Percentiles rank a stretch among this genome's conserved stretches.
These are phyloP conservation scores for Periconia sp. DNA, from an alignment of 2,329 filamentous ascomycete species.

Conservation along the genomic window DNA sequence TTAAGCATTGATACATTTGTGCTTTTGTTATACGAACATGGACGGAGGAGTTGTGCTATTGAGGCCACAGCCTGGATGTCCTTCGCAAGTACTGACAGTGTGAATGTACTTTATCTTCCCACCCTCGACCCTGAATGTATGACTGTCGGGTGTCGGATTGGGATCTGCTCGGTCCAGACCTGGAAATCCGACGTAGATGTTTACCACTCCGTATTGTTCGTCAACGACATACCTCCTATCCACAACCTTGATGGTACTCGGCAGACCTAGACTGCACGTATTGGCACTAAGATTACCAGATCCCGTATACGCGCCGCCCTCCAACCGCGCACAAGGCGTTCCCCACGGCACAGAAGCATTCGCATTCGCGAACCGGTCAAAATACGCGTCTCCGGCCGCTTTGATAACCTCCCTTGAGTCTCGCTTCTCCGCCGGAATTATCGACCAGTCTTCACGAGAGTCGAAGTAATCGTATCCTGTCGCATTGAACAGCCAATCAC, in stretches of 20 bases:
- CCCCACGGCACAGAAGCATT: constrained; percentile 28
- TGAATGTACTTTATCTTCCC: constrained; percentile 31
- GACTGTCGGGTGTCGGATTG: constrained; percentile 25
- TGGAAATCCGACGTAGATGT: constrained; percentile 29
- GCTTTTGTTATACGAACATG: too few species aligned
- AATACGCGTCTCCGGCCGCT: constrained; percentile 31
- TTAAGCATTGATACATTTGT: too few species aligned
- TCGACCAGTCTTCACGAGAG: constrained; percentile 21
- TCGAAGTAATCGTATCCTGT: constrained; percentile 20
- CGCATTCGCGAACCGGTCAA: constrained; percentile 22
- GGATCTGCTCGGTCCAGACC: constrained; percentile 22
- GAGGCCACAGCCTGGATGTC: constrained; percentile 22
- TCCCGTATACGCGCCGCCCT: constrained; percentile 35
- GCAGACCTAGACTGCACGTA: constrained; percentile 28
- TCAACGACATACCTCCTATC: constrained; percentile 34
- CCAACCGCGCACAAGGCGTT: constrained; percentile 30
- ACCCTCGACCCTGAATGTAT: constrained; percentile 31
- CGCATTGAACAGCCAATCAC: constrained; percentile 32
- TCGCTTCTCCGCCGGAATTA: constrained; percentile 15
- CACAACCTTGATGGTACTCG: constrained; percentile 24
- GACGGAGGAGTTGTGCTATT: constrained; percentile 15
- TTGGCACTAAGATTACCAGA: constrained; percentile 14
- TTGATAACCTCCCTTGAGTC: constrained; percentile 23
- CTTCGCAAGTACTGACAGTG: constrained; percentile 28
- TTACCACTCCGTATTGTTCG: constrained; percentile 29